phyloP scores from a whole-genome alignment of 2,329 filamentous ascomycete genomes.

The Knoxdaviesia capensis region DNA sequence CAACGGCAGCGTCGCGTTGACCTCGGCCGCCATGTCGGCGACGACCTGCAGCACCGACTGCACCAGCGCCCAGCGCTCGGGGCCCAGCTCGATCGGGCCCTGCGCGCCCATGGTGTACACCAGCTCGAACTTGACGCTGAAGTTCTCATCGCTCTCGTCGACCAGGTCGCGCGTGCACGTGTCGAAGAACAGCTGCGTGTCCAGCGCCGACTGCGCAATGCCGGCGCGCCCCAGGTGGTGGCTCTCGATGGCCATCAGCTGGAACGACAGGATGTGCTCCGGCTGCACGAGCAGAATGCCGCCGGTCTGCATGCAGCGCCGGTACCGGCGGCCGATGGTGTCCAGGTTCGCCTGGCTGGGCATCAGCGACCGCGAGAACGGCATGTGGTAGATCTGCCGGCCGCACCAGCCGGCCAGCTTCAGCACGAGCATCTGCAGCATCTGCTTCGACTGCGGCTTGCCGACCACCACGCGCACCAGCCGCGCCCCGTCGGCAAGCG shows the following conservation, averaged over 20 bases:
- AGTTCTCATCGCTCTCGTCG: constrained; percentile 46
- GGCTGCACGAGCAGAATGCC: constrained; percentile 42
- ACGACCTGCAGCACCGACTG: constrained; percentile 30
- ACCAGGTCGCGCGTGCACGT: constrained; percentile 30
- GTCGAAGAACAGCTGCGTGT: constrained; percentile 24
- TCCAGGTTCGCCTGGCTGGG: no score
- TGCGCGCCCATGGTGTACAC: constrained; percentile 41
- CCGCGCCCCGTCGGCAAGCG: constrained; percentile 25
- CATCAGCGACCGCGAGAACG: constrained; percentile 26
- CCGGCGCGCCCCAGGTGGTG: constrained; percentile 11
- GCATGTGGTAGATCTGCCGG: constrained; percentile 32
- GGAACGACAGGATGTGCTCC: constrained; percentile 42
- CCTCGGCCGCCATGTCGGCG: constrained; percentile 8
- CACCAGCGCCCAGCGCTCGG: constrained; percentile 33
- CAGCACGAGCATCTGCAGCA: constrained; percentile 31
- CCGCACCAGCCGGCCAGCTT: constrained; percentile 35
- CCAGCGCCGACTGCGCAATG: constrained; percentile 9
- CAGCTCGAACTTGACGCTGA: constrained; percentile 38
- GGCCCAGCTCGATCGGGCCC: constrained; percentile 25
- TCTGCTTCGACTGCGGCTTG: constrained; percentile 40
- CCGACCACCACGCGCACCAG: constrained; percentile 39
- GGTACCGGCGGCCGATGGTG: no score
- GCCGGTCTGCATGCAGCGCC: constrained; percentile 23
- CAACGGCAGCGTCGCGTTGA: constrained; percentile 12
- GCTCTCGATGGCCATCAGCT: constrained; percentile 37